Percentiles rank a stretch among this genome's conserved stretches.
These are phyloP conservation scores for Fusarium solani-melongenae DNA, from an alignment of 2,329 filamentous ascomycete species.

Conservation along the genomic window DNA sequence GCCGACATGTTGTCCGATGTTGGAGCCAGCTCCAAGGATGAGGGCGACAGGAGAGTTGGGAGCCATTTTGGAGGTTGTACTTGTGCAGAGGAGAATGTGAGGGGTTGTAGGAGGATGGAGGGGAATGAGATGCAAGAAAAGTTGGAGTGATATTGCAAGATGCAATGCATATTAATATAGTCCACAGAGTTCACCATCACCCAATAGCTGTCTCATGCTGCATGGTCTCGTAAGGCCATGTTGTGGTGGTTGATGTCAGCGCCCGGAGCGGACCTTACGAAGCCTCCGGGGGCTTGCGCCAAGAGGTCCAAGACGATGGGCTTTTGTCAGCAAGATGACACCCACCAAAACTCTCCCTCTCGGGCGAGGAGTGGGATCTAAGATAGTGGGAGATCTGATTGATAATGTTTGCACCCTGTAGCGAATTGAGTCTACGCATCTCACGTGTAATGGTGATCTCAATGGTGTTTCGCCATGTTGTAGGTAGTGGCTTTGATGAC, in stretches of 20 bases:
- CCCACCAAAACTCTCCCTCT: not conserved
- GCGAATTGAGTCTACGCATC: not conserved
- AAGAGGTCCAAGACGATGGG: not conserved
- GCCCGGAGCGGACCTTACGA: slow-evolving; percentile 10
- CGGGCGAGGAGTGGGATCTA: not conserved
- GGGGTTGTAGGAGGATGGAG: not conserved
- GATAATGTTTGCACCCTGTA: not conserved
- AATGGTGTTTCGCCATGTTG: not conserved
- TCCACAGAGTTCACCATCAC: not conserved
- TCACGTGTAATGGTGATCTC: not conserved
- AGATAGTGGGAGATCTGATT: not conserved
- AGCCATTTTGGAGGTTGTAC: not conserved
- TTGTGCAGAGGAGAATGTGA: not conserved
- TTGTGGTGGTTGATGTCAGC: not conserved
- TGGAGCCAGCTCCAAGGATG: slow-evolving; percentile 40
- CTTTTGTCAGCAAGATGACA: not conserved
- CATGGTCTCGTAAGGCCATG: not conserved
- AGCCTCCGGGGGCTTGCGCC: slow-evolving; percentile 4
- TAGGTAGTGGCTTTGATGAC: not conserved
- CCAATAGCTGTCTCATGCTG: not conserved
- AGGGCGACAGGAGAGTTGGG: slow-evolving; percentile 26
- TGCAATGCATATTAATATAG: not conserved
- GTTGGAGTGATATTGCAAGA: not conserved
- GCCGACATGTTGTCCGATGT: slow-evolving; percentile 31
- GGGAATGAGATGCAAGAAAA: not conserved